Base-by-base conservation (phyloP, 2,329 filamentous ascomycete species). In the Curvularia hawaiiensis region DNA sequence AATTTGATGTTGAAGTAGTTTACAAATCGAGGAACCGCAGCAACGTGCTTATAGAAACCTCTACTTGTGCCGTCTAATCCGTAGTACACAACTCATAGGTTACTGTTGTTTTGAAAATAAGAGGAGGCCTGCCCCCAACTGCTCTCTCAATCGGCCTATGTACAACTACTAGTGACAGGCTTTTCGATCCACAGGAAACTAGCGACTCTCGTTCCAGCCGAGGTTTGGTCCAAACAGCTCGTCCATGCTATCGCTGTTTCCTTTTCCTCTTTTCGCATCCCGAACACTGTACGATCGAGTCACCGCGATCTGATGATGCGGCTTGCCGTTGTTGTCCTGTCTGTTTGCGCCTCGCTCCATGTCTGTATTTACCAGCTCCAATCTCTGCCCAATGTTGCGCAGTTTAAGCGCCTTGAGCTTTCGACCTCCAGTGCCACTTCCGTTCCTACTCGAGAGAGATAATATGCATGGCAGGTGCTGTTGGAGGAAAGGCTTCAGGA, bases 401-500 rank as follows among this genome's bases (percentile, higher is more conserved):
- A 56, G 56, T 20, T 41, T 44, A 16, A 58, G 54, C n/a, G 51
- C 50, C 16, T 41, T 59, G 33, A 61, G 43, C n/a, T 54, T 58
- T n/a, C 52, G 52, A 46, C 45, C 53, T 4, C 52, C 53, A 11
- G 58, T 61, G 28, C 40, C 22, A 35, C 48, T 51, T 31, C 54
- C 48, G 31, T 31, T 58, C 11, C 46, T 38, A 20, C 52, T 58
- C 43, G 60, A 62, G 12, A 62, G 33, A 12, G 58, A 54, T 3
- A 60, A 33, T 44, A 62, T 43, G 51, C 60, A 62, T 11, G 59
- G 59, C 56, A 63, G 47, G 22, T 63, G 50, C 33, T 41, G 40
- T 41, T 64, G 56, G 26, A 63, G 50, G 38, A 66, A 64, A 4
- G 63, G 63, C 22, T 64, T 66, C 30, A 66, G 33, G 12, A 64